Conservation (phyloP, 1,284 basidiomycete genomes). For the Pseudozyma sp. region DNA sequence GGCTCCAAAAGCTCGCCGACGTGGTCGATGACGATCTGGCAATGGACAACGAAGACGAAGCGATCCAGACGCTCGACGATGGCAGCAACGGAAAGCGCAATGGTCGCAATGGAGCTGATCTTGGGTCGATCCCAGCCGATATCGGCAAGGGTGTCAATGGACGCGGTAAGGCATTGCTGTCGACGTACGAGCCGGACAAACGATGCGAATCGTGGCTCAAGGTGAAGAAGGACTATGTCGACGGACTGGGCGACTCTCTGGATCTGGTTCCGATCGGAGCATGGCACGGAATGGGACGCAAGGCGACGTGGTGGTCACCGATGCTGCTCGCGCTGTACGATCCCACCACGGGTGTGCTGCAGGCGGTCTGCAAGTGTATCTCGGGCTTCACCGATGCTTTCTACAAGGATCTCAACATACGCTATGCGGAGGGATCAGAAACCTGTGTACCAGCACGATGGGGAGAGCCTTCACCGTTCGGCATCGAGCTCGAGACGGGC, state of each 20-base stretch:
- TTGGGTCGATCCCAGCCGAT: not conserved
- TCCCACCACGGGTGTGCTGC: conserved; percentile 76
- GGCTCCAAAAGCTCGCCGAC: conserved; percentile 55
- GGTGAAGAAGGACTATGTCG: conserved; percentile 80
- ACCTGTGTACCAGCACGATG: conserved; percentile 32
- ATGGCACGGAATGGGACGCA: conserved; percentile 93
- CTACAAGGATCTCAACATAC: conserved; percentile 73
- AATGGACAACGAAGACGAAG: conserved; percentile 54
- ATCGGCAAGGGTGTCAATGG: conserved; percentile 59
- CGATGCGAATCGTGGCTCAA: conserved; percentile 70
- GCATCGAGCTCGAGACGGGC: conserved; percentile 65
- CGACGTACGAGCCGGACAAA: conserved; percentile 84
- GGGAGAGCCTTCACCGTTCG: conserved; percentile 28
- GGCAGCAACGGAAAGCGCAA: not conserved
- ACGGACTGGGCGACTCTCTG: conserved; percentile 73
- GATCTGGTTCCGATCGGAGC: conserved; percentile 71
- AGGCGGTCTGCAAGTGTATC: conserved; percentile 70
- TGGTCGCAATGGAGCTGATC: not conserved
- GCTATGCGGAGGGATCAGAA: conserved; percentile 37
- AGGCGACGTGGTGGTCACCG: conserved; percentile 92
- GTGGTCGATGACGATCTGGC: conserved; percentile 57
- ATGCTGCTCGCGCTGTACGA: conserved; percentile 85
- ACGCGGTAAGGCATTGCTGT: conserved; percentile 78
- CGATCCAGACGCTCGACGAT: conserved; percentile 26
- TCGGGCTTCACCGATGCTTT: conserved; percentile 87